Evolutionary conservation across 176 grass and related monocot genomes (phyloP).

Genomic region (Carex parvula): DNA sequence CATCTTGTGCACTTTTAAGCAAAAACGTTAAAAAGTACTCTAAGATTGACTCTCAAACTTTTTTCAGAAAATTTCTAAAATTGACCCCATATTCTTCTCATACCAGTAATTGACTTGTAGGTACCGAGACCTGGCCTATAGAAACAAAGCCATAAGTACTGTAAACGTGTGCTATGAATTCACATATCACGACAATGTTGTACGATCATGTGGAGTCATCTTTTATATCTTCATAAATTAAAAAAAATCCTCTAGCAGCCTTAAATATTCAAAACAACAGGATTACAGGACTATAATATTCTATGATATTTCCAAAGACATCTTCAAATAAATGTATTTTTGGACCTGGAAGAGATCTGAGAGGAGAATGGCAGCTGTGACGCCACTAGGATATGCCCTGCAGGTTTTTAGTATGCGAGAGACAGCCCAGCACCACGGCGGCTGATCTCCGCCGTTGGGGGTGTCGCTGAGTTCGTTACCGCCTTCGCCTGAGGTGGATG

Average conservation of each 20-base stretch:
- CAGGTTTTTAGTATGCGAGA: conserved; percentile 77
- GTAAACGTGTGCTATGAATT: not conserved
- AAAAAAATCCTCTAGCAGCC: not conserved
- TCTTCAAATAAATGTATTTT: not conserved
- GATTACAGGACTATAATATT: not conserved
- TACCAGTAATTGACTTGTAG: not conserved
- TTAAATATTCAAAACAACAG: not conserved
- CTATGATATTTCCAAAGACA: not conserved
- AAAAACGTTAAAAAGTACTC: too few species aligned
- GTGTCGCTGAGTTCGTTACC: conserved; percentile 5
- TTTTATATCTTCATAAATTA: too few species aligned
- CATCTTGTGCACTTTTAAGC: too few species aligned
- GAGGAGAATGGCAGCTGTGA: conserved; percentile 82
- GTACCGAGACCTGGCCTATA: too few species aligned
- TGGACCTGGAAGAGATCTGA: conserved; percentile 90
- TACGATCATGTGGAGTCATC: not conserved
- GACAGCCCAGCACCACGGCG: conserved; percentile 72
- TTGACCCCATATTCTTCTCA: too few species aligned
- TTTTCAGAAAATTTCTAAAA: too few species aligned
- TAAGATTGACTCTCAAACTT: too few species aligned
- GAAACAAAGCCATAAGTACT: not conserved
- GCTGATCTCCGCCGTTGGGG: not conserved
- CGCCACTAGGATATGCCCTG: conserved; percentile 71
- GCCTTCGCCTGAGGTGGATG: conserved; percentile 25
- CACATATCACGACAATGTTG: not conserved